phyloP scores from a whole-genome alignment of 257 asterid genomes.

The Solanum lycopersicoides region DNA sequence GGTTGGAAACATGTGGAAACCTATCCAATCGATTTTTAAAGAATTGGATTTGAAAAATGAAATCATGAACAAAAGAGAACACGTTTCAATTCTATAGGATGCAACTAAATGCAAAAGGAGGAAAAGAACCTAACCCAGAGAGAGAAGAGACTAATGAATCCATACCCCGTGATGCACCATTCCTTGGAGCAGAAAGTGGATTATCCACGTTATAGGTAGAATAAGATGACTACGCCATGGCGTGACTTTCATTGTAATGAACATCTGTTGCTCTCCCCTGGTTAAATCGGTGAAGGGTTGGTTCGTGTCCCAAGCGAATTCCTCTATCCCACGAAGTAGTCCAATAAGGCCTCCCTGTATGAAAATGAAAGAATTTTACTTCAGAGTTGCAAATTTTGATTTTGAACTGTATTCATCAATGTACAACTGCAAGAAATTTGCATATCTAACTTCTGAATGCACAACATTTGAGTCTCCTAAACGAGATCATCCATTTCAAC shows the following conservation, averaged over 20 bases:
- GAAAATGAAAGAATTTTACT: neutral
- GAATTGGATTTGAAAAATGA: neutral
- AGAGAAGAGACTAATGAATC: neutral
- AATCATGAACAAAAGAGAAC: neutral
- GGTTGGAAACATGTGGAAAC: neutral
- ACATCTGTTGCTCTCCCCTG: conserved; percentile 50
- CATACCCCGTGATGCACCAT: conserved; percentile 41
- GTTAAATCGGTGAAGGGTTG: conserved; percentile 33
- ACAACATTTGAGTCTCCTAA: conserved; percentile 42
- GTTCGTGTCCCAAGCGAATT: conserved; percentile 62
- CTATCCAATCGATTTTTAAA: neutral
- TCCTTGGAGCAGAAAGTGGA: conserved; percentile 36
- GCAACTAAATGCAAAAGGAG: neutral
- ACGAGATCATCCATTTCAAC: conserved; percentile 85
- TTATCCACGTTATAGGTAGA: conserved; percentile 27
- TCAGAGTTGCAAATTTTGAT: neutral
- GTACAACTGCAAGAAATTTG: neutral
- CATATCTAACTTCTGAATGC: neutral
- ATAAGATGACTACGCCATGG: conserved; percentile 25
- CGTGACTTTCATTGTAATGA: conserved; percentile 43
- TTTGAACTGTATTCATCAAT: conserved; percentile 9
- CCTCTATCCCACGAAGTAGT: conserved; percentile 87
- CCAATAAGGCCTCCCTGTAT: conserved; percentile 82
- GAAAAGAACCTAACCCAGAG: neutral
- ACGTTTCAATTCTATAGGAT: neutral